A percentile compares a stretch with the other conserved stretches of the same genome.
phyloP scores from a whole-genome alignment of 2,329 filamentous ascomycete species.

The Hymenoscyphus repandus region DNA sequence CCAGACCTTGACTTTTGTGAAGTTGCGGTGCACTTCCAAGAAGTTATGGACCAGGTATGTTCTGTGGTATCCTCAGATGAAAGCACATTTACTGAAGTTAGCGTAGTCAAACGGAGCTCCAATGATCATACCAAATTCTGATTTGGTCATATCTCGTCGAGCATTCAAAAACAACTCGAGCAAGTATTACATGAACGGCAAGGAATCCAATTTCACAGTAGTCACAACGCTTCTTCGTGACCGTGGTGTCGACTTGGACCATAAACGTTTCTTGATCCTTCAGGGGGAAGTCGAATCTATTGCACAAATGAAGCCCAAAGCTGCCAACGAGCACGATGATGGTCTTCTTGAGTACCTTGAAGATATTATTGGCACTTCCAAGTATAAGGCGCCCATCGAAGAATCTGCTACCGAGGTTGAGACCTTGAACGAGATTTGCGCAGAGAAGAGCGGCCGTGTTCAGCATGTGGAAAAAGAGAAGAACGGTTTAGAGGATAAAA shows the following conservation, averaged over 20 bases:
- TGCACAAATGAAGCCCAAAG: constrained; percentile 98
- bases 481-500: constrained; percentile 88
- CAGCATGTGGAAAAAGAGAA: constrained; percentile 98
- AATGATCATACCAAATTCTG: constrained; percentile 75
- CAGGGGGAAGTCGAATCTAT: constrained; percentile 99
- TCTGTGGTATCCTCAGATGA: constrained; percentile 25
- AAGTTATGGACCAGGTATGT: constrained; percentile 77
- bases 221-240: constrained; percentile 85
- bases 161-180: constrained; percentile 98
- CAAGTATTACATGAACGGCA: constrained; percentile 95
- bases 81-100: constrained; percentile 8
- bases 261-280: constrained; percentile 95
- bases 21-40: constrained; percentile 93
- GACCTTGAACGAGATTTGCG: constrained; percentile 85
- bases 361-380: constrained; percentile 97
- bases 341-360: constrained; percentile 94
- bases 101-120: constrained; percentile 62
- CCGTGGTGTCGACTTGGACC: constrained; percentile 88
- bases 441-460: constrained; percentile 91
- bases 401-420: constrained; percentile 89
- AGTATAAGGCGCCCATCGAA: constrained; percentile 96
- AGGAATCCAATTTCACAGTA: constrained; percentile 83
- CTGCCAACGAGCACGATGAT: constrained; percentile 90
- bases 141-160: constrained; percentile 80
- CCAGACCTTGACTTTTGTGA: constrained; percentile 88